Evolutionary conservation across 768 basidiomycete genomes (phyloP), one percentile per base, ranked within the genome.

Genomic region (Hericium alpestre): DNA sequence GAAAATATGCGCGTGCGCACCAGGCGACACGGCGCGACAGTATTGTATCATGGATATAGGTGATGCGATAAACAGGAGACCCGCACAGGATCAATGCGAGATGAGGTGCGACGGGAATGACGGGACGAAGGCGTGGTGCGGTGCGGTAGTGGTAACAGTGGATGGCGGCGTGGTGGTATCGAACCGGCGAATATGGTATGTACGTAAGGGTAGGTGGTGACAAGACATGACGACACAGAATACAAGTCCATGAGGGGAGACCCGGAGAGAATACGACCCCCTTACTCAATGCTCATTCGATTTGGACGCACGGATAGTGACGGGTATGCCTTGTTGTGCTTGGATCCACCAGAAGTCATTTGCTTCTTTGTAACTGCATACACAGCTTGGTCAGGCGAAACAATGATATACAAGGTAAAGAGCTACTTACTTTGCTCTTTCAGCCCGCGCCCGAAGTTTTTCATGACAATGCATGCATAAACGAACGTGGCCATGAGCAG

Each of bases 391-490:
- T 18, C 9, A 15, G 20, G 20, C 15, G 43, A 9, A 46, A n/a
- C 18, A 20, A 40, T 23, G 38, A 2, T 32, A 37, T 25, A 40
- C 13, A 32, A n/a, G 32, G 8, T 32, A 8, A 7, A 32, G 6
- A 32, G 6, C 58, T 37, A 57, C 92, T 67, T 72, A 95, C 94
- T 79, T 62, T 90, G 83, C 50, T 82, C 79, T 71, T 94, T 95
- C 59, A 98, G 75, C 22, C 95, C 95, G 55, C 82, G 81, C 40
- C 87, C 91, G 67, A 97, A 98, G 71, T 93, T 93, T 60, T 77
- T 76, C 77, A 89, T 81, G 59, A 96, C 86, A 56, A 96, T 74
- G 58, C 81, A 71, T 2, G 86, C 80, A 65, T 84, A 86, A 11
- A 84, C 71, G 64, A 89, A 83, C n/a, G 95, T 95, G 47, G 80